phyloP scores from a whole-genome alignment of 768 basidiomycete species.

The Mycena alexandri region DNA sequence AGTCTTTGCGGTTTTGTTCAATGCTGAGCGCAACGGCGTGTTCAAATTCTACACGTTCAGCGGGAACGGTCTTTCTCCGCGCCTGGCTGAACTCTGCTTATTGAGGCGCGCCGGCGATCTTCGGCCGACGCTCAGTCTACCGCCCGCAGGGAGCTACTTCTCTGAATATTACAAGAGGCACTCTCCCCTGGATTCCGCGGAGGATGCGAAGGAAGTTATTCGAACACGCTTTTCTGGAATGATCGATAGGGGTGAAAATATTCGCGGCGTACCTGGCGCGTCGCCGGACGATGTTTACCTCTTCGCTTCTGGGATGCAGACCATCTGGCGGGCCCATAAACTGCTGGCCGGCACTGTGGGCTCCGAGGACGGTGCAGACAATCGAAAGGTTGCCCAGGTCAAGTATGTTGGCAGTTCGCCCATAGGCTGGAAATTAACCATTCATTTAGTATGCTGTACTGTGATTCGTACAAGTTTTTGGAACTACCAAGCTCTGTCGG shows the following conservation, averaged over 20 bases:
- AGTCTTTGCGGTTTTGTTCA: slow-evolving; percentile 31
- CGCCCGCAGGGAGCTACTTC: slow-evolving; percentile 52
- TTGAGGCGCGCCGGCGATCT: slow-evolving; percentile 54
- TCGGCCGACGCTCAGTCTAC: slow-evolving; percentile 57
- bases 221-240: slow-evolving; percentile 28
- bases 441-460: slow-evolving; percentile 59
- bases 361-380: slow-evolving; percentile 55
- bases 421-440: background rate
- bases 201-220: slow-evolving; percentile 26
- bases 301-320: slow-evolving; percentile 65
- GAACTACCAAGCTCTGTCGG: slow-evolving; percentile 63
- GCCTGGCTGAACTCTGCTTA: slow-evolving; percentile 60
- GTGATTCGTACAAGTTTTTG: slow-evolving; percentile 65
- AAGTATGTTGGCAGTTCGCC: slow-evolving; percentile 10
- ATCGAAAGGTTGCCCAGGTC: slow-evolving; percentile 55
- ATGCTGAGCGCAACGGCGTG: slow-evolving; percentile 3
- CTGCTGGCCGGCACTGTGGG: slow-evolving; percentile 48
- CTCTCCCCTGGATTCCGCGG: slow-evolving; percentile 19
- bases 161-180: slow-evolving; percentile 46
- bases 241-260: slow-evolving; percentile 28
- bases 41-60: slow-evolving; percentile 63
- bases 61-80: slow-evolving; percentile 61
- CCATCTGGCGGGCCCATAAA: slow-evolving; percentile 64
- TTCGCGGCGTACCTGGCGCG: slow-evolving; percentile 50
- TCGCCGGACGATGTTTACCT: slow-evolving; percentile 62